Evolutionary conservation across 169 alveolate species (phyloP), one percentile per base, ranked within the genome.

Genomic region (Eimeria brunetti): DNA sequence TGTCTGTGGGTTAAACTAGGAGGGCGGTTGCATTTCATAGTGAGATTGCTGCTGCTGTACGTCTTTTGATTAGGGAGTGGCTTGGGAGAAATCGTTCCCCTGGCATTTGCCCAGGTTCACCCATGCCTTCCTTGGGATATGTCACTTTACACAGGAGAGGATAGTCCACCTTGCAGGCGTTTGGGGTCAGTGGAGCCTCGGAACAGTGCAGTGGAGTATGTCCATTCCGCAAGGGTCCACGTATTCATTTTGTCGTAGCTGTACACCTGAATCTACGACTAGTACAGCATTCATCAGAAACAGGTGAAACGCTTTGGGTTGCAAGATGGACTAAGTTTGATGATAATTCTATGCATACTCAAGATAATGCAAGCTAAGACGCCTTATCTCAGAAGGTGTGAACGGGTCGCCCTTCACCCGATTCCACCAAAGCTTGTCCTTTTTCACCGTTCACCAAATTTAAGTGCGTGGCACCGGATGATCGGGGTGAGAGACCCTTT

Each of bases 381-480:
- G 58, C 85, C 53, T 4, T n/a, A 73, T 1, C 60, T 41, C 85
- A 75, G 85, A 18, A 44, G 58, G 36, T n/a, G 8, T 41, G 83
- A 41, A 36, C 2, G 18, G 38, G 58, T 24, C 85, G 16, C 20
- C 85, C 9, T 44, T 33, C 20, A 8, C 58, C 33, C 60, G 5
- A 20, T 27, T 9, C 41, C 5, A 24, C 85, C 33, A 20, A 22
- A 75, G 60, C 38, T 58, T 16, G 58, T 44, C 7, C 38, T 6
- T 1, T 18, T 44, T 38, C 30, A 38, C 36, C 20, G 85, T 14
- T 75, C 36, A 9, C 22, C 44, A 22, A 18, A 51, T 49, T 9
- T 36, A 84, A 84, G 91, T 16, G 91, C 75, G 20, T 18, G 51
- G 56, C 91, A 84, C 41, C 33, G 91, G 67, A 84, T 64, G 60